These are phyloP conservation scores for Fusarium pininemorale DNA, from an alignment of 2,329 filamentous ascomycete species.

Conservation along the genomic window DNA sequence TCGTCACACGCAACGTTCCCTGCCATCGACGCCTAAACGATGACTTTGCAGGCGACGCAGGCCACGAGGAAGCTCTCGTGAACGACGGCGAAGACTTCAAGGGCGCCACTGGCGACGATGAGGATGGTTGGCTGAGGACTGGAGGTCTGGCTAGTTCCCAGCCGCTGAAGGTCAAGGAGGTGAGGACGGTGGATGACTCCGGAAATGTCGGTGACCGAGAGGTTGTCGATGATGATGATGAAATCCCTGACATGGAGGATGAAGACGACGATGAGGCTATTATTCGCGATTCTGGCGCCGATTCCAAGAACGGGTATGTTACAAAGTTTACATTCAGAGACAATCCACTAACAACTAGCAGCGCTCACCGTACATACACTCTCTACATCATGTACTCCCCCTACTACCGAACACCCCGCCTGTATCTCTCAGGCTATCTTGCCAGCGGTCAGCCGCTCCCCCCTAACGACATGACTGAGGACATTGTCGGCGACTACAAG, in stretches of 20 bases:
- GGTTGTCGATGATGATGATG: constrained; percentile 75
- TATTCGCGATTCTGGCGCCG: constrained; percentile 75
- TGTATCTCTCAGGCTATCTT: constrained; percentile 92
- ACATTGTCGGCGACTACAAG: constrained; percentile 95
- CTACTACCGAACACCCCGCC: constrained; percentile 93
- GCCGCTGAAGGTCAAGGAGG: constrained; percentile 80
- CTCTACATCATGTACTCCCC: constrained; percentile 98
- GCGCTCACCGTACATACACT: constrained; percentile 90
- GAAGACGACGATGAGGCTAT: constrained; percentile 98
- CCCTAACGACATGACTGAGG: constrained; percentile 91
- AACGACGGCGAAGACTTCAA: constrained; percentile 76
- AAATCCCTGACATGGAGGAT: constrained; percentile 98
- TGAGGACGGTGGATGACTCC: constrained; percentile 87
- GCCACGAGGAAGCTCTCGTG: constrained; percentile 86
- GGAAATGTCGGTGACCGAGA: constrained; percentile 84
- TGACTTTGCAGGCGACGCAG: constrained; percentile 89
- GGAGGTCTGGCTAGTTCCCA: constrained; percentile 80
- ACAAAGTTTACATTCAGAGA: neutral
- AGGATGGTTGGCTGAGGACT: constrained; percentile 92
- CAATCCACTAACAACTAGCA: constrained; percentile 49
- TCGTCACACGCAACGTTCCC: constrained; percentile 93
- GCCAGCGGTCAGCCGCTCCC: constrained; percentile 82
- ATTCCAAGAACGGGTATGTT: constrained; percentile 57
- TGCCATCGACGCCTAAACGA: constrained; percentile 92
- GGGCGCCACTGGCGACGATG: constrained; percentile 62